Evolutionary conservation across 2,329 filamentous ascomycete species (phyloP).

Genomic region (Botrytis galanthina): DNA sequence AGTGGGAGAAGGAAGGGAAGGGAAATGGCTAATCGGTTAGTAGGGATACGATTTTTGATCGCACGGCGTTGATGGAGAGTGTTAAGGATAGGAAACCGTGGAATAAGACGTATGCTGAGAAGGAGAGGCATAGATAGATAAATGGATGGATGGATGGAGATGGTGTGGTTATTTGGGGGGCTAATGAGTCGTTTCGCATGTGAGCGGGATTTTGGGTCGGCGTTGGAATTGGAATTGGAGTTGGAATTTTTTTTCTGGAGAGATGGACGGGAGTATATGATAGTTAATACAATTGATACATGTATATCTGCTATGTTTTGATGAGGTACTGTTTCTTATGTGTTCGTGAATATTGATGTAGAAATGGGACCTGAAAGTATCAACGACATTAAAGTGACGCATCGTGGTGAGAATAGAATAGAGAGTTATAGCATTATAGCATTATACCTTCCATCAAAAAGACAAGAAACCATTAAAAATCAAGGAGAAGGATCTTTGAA

Average conservation of each 20-base stretch:
- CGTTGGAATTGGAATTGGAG: not conserved
- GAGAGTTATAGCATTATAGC: no score
- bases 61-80: slow-evolving; percentile 23
- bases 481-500: not conserved
- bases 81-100: slow-evolving; percentile 23
- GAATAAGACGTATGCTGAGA: slow-evolving; percentile 24
- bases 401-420: not conserved
- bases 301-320: not conserved
- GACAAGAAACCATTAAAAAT: not conserved
- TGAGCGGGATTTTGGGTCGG: not conserved
- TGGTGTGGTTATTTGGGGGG: not conserved
- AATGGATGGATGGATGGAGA: not conserved
- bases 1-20: no score
- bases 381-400: not conserved
- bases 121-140: slow-evolving; percentile 16
- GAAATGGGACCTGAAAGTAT: not conserved
- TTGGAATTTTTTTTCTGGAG: not conserved
- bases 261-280: not conserved
- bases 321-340: not conserved
- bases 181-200: not conserved
- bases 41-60: slow-evolving; percentile 26
- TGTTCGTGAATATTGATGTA: not conserved
- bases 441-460: not conserved
- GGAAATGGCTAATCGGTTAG: not conserved
- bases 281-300: not conserved